Base-by-base conservation (phyloP, 2,329 filamentous ascomycete genomes). In the Cladosporium halotolerans region DNA sequence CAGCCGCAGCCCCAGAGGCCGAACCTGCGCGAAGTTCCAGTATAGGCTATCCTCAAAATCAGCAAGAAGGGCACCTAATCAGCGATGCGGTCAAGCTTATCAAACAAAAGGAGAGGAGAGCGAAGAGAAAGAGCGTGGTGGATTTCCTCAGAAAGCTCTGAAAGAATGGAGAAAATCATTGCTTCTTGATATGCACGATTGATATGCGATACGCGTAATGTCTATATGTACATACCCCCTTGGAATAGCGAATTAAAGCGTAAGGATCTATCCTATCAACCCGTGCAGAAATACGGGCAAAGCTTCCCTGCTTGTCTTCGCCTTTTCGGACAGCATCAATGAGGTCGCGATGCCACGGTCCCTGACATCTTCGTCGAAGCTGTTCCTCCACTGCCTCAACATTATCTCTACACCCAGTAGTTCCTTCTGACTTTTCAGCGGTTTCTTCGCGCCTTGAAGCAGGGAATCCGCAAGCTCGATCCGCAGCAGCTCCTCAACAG, bases 41-140 rank as follows among this genome's bases (percentile, higher is more conserved):
- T 28, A 28, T 28, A 3, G 23, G 23, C 23, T 43, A 42, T 28
- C 48, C 31, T 9, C 28, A 33, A 23, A 23, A 47, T 19, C 36
- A 41, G 14, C 46, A 52, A 28, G 48, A 57, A 45, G 32, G 41
- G 56, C 57, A 57, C 50, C 40, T 63, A 28, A 60, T 63, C 33
- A 58, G 57, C 9, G 62, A 63, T 53, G 62, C 62, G 28, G 62
- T 63, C 4, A 59, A 58, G 47, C 57, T 60, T 11, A 63, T 63
- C 42, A 58, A 62, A 31, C 39, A 55, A 23, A 54, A 60, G 46
- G 58, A 63, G 49, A 57, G 52, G 44, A n/a, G 49, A 8, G 52
- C 52, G 23, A 47, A 54, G 52, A 44, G 57, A 18, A 50, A 50
- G 39, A 60, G 60, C 28, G 38, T 63, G 5, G 14, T 60, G n/a